Base-by-base conservation (phyloP, 306 rosid genomes). In the Cucurbita maxima region DNA sequence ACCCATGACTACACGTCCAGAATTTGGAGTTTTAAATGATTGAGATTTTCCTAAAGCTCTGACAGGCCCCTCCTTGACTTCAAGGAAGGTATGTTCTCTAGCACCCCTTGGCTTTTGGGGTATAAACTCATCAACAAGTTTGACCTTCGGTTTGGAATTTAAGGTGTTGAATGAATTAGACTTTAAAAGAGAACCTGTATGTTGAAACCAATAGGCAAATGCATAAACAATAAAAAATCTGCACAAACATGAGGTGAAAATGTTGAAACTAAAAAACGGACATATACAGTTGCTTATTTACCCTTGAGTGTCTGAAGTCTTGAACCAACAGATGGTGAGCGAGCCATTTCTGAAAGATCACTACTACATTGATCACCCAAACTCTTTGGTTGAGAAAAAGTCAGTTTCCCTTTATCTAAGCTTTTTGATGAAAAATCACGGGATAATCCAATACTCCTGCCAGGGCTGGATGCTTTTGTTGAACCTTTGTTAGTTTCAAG, bases 341-440 rank as follows among this genome's bases (percentile, higher is more conserved):
- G 84, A 20, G 81, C 76, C 53, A 71, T 71, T 72, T 85, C 90
- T 62, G 57, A 61, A 60, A 73, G 63, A 76, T 81, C 81, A 60
- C 82, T 72, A 78, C 78, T 41, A 7, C 76, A 41, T 37, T 74
- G 84, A 58, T 79, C 82, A 37, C 85, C 83, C 59, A 60, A 75
- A 73, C 87, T 66, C 50, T 78, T 81, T 75, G 48, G 79, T 83
- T 73, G 82, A 78, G 82, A 82, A 30, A 81, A 71, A 76, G 87
- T 88, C 71, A 58, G 34, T 71, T 84, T 90, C 48, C 82, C 92
- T 76, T 83, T 90, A 51, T 92, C 96, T 73, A 79, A 37, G 75
- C 76, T 87, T 78, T 86, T 92, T 71, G 81, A 83, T 41, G 93
- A 87, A 72, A 91, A 79, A 57, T 92, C 98, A 0, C 87, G 87